phyloP scores from a whole-genome alignment of 2,329 filamentous ascomycete genomes.

The Ceratocystis variospora region DNA sequence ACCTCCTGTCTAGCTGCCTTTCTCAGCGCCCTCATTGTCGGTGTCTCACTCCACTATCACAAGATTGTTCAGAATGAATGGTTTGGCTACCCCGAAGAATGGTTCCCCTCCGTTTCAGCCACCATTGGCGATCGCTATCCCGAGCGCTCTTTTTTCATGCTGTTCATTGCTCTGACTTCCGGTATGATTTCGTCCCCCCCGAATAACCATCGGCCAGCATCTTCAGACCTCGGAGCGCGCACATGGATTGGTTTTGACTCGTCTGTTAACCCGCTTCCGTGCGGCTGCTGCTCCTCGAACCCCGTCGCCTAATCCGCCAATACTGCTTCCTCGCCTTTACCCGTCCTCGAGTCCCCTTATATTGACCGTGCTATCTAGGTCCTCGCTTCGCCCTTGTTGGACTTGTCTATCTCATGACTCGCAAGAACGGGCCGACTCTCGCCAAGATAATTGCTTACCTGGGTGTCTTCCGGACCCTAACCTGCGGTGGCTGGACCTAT shows the following conservation, averaged over 20 bases:
- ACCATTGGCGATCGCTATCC: slow-evolving; percentile 97
- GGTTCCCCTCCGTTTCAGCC: slow-evolving; percentile 91
- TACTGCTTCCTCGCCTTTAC: background rate
- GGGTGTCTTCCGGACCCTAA: slow-evolving; percentile 77
- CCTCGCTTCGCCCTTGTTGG: slow-evolving; percentile 83
- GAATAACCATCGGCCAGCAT: background rate
- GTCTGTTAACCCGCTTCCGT: background rate
- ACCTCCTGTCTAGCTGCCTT: slow-evolving; percentile 52
- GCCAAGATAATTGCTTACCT: slow-evolving; percentile 69
- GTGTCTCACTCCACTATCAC: slow-evolving; percentile 70
- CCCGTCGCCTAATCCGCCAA: background rate
- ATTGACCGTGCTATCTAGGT: slow-evolving; percentile 35
- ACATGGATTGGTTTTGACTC: background rate
- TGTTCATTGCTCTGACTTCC: slow-evolving; percentile 94
- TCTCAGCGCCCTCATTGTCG: slow-evolving; percentile 69
- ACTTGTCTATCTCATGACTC: slow-evolving; percentile 82
- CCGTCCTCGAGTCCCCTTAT: background rate
- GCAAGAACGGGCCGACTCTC: slow-evolving; percentile 57
- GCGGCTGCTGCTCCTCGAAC: background rate
- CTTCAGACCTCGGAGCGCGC: background rate
- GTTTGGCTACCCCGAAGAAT: slow-evolving; percentile 86
- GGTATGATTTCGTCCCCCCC: slow-evolving; percentile 35
- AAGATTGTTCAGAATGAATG: slow-evolving; percentile 98
- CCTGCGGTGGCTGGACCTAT: slow-evolving; percentile 96
- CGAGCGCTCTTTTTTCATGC: slow-evolving; percentile 89